phyloP scores from a whole-genome alignment of 179 eudicot genomes.

The Heliamphora pulchella region DNA sequence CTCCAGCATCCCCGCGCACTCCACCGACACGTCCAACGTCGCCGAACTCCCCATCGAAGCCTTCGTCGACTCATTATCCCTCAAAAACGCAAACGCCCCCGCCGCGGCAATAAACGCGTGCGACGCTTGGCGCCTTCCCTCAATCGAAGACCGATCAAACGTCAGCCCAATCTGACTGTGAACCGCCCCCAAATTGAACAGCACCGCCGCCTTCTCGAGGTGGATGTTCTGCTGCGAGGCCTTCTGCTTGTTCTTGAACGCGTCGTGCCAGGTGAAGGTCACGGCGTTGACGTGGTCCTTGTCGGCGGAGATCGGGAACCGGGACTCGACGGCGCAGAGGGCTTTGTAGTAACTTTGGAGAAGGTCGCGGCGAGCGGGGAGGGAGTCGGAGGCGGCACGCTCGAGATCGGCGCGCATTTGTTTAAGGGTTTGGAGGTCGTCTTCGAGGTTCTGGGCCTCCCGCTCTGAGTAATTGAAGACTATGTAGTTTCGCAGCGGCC shows the following conservation, averaged over 20 bases:
- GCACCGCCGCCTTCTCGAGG: slow-evolving; percentile 84
- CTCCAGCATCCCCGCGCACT: slow-evolving; percentile 96
- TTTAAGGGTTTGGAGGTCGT: slow-evolving; percentile 87
- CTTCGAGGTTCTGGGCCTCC: slow-evolving; percentile 84
- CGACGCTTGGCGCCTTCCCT: slow-evolving; percentile 74
- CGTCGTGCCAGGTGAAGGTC: slow-evolving; percentile 79
- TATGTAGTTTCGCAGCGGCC: slow-evolving; percentile 86
- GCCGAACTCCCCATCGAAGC: slow-evolving; percentile 64
- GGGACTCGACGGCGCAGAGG: slow-evolving; percentile 70
- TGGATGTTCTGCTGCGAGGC: slow-evolving; percentile 72
- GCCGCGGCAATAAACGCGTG: slow-evolving; percentile 67
- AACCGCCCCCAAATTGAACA: slow-evolving; percentile 92
- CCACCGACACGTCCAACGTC: slow-evolving; percentile 73
- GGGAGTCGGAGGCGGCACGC: slow-evolving; percentile 40
- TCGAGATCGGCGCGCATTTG: slow-evolving; percentile 57
- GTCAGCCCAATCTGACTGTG: slow-evolving; percentile 74
- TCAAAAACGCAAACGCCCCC: slow-evolving; percentile 78
- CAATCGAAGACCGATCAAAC: slow-evolving; percentile 55
- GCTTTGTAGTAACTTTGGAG: slow-evolving; percentile 61
- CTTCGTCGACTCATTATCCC: slow-evolving; percentile 70
- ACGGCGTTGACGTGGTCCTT: slow-evolving; percentile 69
- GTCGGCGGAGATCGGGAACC: slow-evolving; percentile 89
- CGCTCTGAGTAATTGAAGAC: slow-evolving; percentile 80
- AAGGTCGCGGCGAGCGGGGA: slow-evolving; percentile 58
- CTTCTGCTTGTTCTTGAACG: slow-evolving; percentile 67